Evolutionary conservation across 2,329 filamentous ascomycete genomes (phyloP).

Genomic region (Fusarium xylarioides): DNA sequence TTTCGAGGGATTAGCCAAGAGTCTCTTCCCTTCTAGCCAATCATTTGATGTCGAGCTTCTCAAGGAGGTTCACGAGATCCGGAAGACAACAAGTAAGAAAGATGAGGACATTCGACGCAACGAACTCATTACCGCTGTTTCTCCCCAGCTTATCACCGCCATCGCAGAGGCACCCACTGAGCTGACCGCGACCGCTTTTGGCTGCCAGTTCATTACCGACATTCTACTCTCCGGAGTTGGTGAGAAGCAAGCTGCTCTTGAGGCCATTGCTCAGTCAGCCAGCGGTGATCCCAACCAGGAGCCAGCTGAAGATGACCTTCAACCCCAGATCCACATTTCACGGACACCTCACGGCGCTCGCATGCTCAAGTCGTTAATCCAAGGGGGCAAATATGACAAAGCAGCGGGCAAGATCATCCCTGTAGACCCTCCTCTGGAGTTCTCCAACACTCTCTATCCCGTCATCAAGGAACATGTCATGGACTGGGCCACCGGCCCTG

Average conservation of each 20-base stretch:
- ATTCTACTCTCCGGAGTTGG: slow-evolving; percentile 79
- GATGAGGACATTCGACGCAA: slow-evolving; percentile 77
- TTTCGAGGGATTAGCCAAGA: slow-evolving; percentile 73
- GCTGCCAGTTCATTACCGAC: slow-evolving; percentile 86
- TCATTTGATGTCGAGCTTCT: slow-evolving; percentile 75
- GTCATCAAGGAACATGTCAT: slow-evolving; percentile 79
- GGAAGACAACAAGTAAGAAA: slow-evolving; percentile 91
- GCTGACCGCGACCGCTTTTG: slow-evolving; percentile 79
- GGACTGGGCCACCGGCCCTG: slow-evolving; percentile 85
- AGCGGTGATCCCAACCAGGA: slow-evolving; percentile 61
- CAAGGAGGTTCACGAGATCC: slow-evolving; percentile 79
- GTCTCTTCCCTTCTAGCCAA: slow-evolving; percentile 69
- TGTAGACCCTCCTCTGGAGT: slow-evolving; percentile 79
- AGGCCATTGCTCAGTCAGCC: slow-evolving; percentile 73
- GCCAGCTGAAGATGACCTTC: slow-evolving; percentile 52
- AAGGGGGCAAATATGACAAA: slow-evolving; percentile 87
- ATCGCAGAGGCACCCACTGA: slow-evolving; percentile 74
- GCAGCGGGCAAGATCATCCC: slow-evolving; percentile 74
- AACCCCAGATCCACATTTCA: slow-evolving; percentile 64
- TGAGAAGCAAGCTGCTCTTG: slow-evolving; percentile 78
- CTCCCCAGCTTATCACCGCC: slow-evolving; percentile 77
- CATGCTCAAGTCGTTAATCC: slow-evolving; percentile 90
- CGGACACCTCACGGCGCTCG: slow-evolving; percentile 73
- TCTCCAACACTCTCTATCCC: slow-evolving; percentile 83
- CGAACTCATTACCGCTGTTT: slow-evolving; percentile 79